Evolutionary conservation across 352 stramenopile genomes (phyloP), one percentile per base, ranked within the genome.

Genomic region (Globisporangium polare): DNA sequence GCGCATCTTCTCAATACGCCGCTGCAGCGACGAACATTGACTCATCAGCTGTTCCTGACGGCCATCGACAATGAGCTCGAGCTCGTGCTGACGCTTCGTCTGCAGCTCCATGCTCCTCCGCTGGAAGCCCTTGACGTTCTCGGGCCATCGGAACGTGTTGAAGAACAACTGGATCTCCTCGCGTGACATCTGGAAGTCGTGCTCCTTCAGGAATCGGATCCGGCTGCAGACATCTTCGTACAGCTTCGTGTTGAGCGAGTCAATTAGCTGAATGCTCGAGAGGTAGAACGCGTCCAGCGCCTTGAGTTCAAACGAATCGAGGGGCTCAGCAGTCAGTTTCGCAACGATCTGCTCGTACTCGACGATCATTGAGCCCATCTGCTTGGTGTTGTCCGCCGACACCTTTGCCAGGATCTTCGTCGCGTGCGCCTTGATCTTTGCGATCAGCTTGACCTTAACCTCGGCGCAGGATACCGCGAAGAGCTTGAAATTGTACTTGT

Each of bases 151-250:
- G 62, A 93, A 97, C 12, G 88, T 94, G 24, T 78, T 94, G 62
- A 95, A 92, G 58, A 97, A 95, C 24, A 95, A 73, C 63, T 96
- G 84, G 10, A 98, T 80, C 47, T 98, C 92, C 46, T 98, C 93
- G 0, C 90, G 77, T 18, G 74, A 72, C 71, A 95, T 88, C 18
- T 86, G 74, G 63, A 89, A 96, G 57, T 95, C 84, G 53, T 97
- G 89, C 33, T 88, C 77, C 22, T 97, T 87, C 6, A 98, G 73
- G 52, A 98, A 98, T 56, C 88, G 81, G 29, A 95, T 67, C n/a
- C 83, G 74, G 22, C 75, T 74, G 49, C 86, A 90, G 22, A 96
- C 75, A 41, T 94, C 80, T 6, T 90, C 73, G 26, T 77, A 86
- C 47, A 97, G 81, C 64, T 89, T 86, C 15, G 61, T 68, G 55